Evolutionary conservation across 192 early-diverging fungal species (phyloP), one percentile per base, ranked within the genome.

Genomic region (Globomyces pollinis-pini): DNA sequence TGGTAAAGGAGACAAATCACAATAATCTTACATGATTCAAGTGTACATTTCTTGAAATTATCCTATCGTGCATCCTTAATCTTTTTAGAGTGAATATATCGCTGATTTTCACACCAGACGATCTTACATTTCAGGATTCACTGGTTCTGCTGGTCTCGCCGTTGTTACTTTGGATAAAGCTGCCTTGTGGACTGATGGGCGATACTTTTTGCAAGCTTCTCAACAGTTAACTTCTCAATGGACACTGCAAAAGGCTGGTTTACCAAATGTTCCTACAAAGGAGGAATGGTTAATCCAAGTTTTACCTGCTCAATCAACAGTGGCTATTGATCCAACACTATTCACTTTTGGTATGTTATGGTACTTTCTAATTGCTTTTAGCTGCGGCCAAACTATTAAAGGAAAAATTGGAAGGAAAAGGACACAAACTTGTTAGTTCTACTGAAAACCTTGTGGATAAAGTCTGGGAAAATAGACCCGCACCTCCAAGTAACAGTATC

Each of bases 151-250:
- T n/a, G 91, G 91, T 69, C 38, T 15, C 49, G 96, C 93, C 5
- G 82, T 98, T 36, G 83, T 98, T 15, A 87, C 91, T 2, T 41
- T 68, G 29, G 80, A 87, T 33, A 65, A 79, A 49, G 93, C 93
- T 47, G 84, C 88, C 26, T 78, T 98, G 45, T 98, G 94, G 66
- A 98, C 96, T 4, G 96, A 98, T 68, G 96, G 96, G 3, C 83
- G 96, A 45, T 98, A 98, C 85, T 96, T 92, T 73, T 71, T 98
- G 60, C 96, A 98, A 66, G 96, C 93, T 12, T 82, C 86, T 2
- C 73, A 90, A 67, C 91, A 98, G 72, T 76, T 98, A 60, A 93
- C 94, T 68, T 49, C 39, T 51, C 92, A 93, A 72, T 98, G 96
- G 96, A 86, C 79, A 38, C 72, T 98, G 71, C 91, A 91, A 86